These are phyloP conservation scores for Neonectria faginata DNA, from an alignment of 2,329 filamentous ascomycete species.

Conservation along the genomic window DNA sequence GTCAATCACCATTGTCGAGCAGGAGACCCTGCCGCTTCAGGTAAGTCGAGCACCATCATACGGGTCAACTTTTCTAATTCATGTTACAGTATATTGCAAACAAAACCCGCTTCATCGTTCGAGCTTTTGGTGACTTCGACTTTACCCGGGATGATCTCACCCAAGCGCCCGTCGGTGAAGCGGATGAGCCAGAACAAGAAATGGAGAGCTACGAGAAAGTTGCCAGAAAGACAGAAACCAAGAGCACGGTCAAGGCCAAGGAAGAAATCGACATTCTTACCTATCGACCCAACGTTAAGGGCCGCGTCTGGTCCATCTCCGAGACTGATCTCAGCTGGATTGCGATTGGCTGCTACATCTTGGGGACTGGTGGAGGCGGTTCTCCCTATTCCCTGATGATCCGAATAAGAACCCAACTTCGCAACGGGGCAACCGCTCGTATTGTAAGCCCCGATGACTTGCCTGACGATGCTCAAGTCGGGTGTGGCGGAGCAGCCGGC, in stretches of 20 bases:
- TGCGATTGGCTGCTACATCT: slow-evolving; percentile 68
- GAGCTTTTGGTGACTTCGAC: slow-evolving; percentile 70
- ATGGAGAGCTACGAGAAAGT: slow-evolving; percentile 41
- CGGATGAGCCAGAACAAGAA: slow-evolving; percentile 17
- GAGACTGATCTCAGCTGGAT: slow-evolving; percentile 70
- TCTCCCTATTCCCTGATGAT: slow-evolving; percentile 65
- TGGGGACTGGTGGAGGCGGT: slow-evolving; percentile 71
- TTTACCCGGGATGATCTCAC: slow-evolving; percentile 41
- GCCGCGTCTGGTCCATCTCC: slow-evolving; percentile 67
- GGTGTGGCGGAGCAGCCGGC: slow-evolving; percentile 68
- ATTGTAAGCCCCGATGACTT: slow-evolving; percentile 65
- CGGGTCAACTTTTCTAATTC: slow-evolving; percentile 20
- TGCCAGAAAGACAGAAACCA: slow-evolving; percentile 9
- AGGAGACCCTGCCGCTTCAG: slow-evolving; percentile 66
- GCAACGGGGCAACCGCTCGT: slow-evolving; percentile 61
- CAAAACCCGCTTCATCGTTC: slow-evolving; percentile 68
- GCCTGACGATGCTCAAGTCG: slow-evolving; percentile 62
- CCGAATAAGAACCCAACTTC: slow-evolving; percentile 63
- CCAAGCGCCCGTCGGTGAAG: slow-evolving; percentile 14
- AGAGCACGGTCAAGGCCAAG: slow-evolving; percentile 12
- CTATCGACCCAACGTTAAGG: slow-evolving; percentile 62
- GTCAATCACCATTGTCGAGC: slow-evolving; percentile 62
- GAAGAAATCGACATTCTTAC: slow-evolving; percentile 50
- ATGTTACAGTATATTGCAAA: slow-evolving; percentile 57
- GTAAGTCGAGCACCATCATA: slow-evolving; percentile 43